These are phyloP conservation scores for Leptographium galeiforme DNA, from an alignment of 2,329 filamentous ascomycete species.

Conservation along the genomic window DNA sequence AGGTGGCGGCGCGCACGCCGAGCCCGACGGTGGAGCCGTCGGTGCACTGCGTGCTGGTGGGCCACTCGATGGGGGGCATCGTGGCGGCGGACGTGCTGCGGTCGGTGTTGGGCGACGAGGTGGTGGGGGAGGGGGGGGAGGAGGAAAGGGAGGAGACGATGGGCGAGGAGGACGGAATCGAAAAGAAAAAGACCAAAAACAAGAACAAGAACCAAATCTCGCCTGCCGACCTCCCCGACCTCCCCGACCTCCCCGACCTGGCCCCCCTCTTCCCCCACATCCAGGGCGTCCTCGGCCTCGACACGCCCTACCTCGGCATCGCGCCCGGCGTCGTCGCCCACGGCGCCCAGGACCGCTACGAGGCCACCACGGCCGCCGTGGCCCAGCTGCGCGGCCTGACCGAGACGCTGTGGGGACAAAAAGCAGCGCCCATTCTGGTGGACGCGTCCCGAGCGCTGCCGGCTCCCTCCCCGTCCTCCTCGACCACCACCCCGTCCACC, in stretches of 20 bases:
- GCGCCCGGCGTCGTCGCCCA: constrained; percentile 73
- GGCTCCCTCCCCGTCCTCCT: background rate
- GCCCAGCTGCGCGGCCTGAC: constrained; percentile 51
- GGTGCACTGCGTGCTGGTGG: constrained; percentile 67
- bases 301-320: constrained; percentile 82
- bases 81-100: constrained; percentile 83
- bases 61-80: constrained; percentile 88
- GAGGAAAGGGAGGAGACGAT: constrained; percentile 4
- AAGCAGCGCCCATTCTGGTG: constrained; percentile 20
- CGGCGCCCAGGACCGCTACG: constrained; percentile 76
- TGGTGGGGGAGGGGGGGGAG: constrained; percentile 25
- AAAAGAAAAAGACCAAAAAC: no score
- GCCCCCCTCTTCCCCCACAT: constrained; percentile 85
- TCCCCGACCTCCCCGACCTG: constrained; percentile 27
- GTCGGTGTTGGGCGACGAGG: constrained; percentile 46
- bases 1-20: constrained; percentile 67
- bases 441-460: background rate
- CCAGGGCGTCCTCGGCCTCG: constrained; percentile 80
- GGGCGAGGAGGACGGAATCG: no score
- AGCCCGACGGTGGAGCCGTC: constrained; percentile 79
- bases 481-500: background rate
- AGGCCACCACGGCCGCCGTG: constrained; percentile 56
- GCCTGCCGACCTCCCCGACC: constrained; percentile 22
- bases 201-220: no score
- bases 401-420: constrained; percentile 49